These are phyloP conservation scores for Kodamaea arcana DNA, from an alignment of 1,139 yeast species.

Conservation along the genomic window DNA sequence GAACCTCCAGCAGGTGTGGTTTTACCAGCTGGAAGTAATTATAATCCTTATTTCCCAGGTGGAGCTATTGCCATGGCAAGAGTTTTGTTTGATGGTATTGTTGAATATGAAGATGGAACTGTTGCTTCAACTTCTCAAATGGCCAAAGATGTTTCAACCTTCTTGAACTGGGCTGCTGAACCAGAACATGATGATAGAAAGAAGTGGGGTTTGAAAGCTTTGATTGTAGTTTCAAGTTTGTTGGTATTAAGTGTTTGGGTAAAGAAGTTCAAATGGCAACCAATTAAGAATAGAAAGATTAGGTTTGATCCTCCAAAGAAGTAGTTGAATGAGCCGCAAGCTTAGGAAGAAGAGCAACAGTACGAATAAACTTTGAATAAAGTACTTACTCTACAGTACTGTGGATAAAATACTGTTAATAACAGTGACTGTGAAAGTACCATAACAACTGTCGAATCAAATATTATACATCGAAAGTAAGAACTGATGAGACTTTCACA, in stretches of 20 bases:
- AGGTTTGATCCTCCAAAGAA: conserved; percentile 88
- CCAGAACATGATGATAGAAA: conserved; percentile 99
- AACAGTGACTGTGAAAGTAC: too few species aligned
- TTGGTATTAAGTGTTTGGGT: conserved; percentile 86
- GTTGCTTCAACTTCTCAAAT: conserved; percentile 98
- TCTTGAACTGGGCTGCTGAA: conserved; percentile 97
- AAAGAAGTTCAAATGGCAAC: conserved; percentile 98
- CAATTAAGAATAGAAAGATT: conserved; percentile 92
- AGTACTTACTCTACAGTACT: too few species aligned
- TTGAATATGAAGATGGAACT: conserved; percentile 98
- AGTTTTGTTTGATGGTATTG: conserved; percentile 93
- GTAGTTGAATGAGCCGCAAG: too few species aligned
- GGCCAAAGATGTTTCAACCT: conserved; percentile 97
- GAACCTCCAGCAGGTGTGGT: conserved; percentile 97
- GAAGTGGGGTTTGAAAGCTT: conserved; percentile 92
- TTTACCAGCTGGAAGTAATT: conserved; percentile 90
- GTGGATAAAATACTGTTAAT: too few species aligned
- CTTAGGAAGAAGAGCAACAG: too few species aligned
- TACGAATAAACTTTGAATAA: too few species aligned
- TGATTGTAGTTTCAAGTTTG: conserved; percentile 73
- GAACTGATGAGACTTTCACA: too few species aligned
- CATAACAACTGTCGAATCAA: too few species aligned
- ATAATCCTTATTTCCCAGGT: conserved; percentile 99
- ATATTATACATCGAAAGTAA: too few species aligned
- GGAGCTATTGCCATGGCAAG: conserved; percentile 99